Evolutionary conservation across 1,139 yeast genomes (phyloP), one percentile per base, ranked within the genome.

Genomic region (Kodamaea sp.): DNA sequence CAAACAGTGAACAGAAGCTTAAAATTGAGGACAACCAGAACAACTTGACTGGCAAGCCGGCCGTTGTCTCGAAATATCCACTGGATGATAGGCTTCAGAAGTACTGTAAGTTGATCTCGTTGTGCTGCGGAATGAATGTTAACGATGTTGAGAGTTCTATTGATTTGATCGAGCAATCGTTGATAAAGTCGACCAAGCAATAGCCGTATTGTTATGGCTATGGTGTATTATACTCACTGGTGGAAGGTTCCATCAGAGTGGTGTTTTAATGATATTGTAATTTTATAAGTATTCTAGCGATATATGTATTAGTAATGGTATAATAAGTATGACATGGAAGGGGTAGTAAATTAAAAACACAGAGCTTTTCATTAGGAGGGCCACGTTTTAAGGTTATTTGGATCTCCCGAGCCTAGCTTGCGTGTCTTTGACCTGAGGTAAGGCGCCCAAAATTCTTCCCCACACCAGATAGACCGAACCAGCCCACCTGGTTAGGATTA

Each of bases 101-200:
- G 44, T 70, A 70, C 43, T 66, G 73, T 43, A 63, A 60, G 43
- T 54, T 70, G 39, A 65, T 70, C 13, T 63, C 75, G 12, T 49
- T 66, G 26, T 68, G 75, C 44, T 70, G 75, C 41, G 76, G 73
- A 13, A 66, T 70, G 74, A 53, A 63, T 35, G 47, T 65, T 34
- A 53, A 53, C 24, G 75, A 70, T 26, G 73, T 69, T 24, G 74
- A 70, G 39, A 50, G 49, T 21, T 61, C 70, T 16, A 70, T 70
- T 34, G 74, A 70, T 41, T 54, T 66, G 41, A 68, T 70, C 24
- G 76, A 70, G 46, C 66, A 65, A 42, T 64, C 72, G 13, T 58
- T 61, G 30, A 31, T 48, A 20, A 51, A 50, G 37, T 31, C 31
- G 14, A 21, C 22, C 26, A 16, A 24, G 12, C n/a, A n/a, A n/a